Percentiles rank a stretch among this genome's conserved stretches.
phyloP scores from a whole-genome alignment of 495 filamentous ascomycete genomes.

The Penicillium alfredii region DNA sequence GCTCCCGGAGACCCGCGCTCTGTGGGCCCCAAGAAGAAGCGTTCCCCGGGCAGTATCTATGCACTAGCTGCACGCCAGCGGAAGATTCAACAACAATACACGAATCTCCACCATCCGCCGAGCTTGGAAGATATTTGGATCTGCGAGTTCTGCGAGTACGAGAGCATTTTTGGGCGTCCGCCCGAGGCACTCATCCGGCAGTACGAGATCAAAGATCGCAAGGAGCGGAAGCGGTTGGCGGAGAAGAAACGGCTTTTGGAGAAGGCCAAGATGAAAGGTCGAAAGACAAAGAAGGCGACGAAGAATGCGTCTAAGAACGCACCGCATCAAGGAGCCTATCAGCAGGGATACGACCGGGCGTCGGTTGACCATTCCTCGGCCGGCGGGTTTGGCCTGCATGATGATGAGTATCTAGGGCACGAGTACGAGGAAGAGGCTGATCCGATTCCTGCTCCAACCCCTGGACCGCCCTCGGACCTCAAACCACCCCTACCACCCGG shows the following conservation, averaged over 20 bases:
- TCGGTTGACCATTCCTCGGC: constrained; percentile 39
- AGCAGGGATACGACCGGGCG: constrained; percentile 43
- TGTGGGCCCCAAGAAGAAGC: constrained; percentile 49
- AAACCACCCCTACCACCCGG: constrained; percentile 30
- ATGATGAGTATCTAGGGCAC: constrained; percentile 50
- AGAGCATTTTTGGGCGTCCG: constrained; percentile 75
- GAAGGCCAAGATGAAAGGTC: constrained; percentile 91
- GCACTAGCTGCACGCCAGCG: constrained; percentile 60
- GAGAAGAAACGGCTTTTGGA: constrained; percentile 82
- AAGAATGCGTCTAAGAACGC: constrained; percentile 59
- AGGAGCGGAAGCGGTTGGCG: constrained; percentile 70
- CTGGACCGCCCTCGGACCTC: constrained; percentile 29
- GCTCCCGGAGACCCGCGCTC: constrained; percentile 30
- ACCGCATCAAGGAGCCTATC: constrained; percentile 26
- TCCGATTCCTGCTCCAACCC: constrained; percentile 23
- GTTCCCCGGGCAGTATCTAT: constrained; percentile 53
- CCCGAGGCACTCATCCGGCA: constrained; percentile 81
- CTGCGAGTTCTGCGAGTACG: constrained; percentile 89
- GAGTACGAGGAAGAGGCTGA: constrained; percentile 50
- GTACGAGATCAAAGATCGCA: constrained; percentile 91
- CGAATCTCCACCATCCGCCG: constrained; percentile 71
- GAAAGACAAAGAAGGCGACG: constrained; percentile 70
- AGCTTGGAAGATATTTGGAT: constrained; percentile 80
- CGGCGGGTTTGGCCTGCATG: constrained; percentile 40
- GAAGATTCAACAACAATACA: constrained; percentile 61